Percentiles rank a stretch among this genome's conserved stretches.
phyloP scores from a whole-genome alignment of 2,329 filamentous ascomycete genomes.

The Microdochium paspali region DNA sequence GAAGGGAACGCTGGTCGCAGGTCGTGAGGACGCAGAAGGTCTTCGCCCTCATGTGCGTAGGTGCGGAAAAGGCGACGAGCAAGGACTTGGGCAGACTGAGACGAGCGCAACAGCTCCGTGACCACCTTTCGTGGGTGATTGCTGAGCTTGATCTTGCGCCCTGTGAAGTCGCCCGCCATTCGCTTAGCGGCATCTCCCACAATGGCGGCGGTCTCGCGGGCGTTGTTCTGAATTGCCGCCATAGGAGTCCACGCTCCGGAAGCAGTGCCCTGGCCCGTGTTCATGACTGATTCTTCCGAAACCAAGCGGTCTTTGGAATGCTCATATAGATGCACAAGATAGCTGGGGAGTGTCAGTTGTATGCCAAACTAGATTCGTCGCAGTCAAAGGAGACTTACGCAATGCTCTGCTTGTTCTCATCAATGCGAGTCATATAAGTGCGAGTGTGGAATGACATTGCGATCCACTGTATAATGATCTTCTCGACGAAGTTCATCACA shows the following conservation, averaged over 20 bases:
- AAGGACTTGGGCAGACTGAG: slow-evolving; percentile 68
- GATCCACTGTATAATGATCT: slow-evolving; percentile 90
- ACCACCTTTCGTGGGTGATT: slow-evolving; percentile 81
- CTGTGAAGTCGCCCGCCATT: slow-evolving; percentile 87
- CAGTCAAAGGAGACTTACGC: slow-evolving; percentile 36
- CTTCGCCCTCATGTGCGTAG: slow-evolving; percentile 63
- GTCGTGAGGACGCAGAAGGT: slow-evolving; percentile 72
- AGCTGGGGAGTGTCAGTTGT: slow-evolving; percentile 13
- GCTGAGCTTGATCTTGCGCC: slow-evolving; percentile 54
- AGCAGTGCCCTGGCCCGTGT: slow-evolving; percentile 24
- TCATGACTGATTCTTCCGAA: slow-evolving; percentile 39
- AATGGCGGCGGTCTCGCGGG: slow-evolving; percentile 65
- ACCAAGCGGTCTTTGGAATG: slow-evolving; percentile 70
- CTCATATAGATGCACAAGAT: slow-evolving; percentile 47
- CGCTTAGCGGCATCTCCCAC: slow-evolving; percentile 79
- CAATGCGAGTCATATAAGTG: slow-evolving; percentile 84
- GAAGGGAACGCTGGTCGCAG: slow-evolving; percentile 70
- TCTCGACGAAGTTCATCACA: slow-evolving; percentile 77
- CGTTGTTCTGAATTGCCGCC: slow-evolving; percentile 62
- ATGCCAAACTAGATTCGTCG: slow-evolving; percentile 33
- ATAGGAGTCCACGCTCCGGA: slow-evolving; percentile 68
- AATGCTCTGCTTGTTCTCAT: slow-evolving; percentile 87
- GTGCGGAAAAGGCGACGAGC: slow-evolving; percentile 84
- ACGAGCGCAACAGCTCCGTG: slow-evolving; percentile 63
- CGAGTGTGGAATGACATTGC: slow-evolving; percentile 86